Evolutionary conservation across 305 asterid species (phyloP).

Genomic region (Striga hermonthica): DNA sequence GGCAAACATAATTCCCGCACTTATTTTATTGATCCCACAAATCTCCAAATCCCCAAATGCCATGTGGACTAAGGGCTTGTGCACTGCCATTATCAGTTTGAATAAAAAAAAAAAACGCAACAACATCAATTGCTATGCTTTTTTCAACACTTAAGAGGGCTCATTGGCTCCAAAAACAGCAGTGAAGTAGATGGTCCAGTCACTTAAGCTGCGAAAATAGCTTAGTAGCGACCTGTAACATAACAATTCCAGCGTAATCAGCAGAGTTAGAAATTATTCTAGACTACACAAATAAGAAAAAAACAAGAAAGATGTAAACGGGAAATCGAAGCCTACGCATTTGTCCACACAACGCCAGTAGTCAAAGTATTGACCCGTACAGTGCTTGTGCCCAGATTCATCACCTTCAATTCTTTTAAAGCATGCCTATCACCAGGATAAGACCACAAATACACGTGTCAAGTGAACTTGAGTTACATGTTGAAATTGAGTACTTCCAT

Average conservation of each 20-base stretch:
- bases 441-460: slow-evolving; percentile 21
- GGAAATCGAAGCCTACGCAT: slow-evolving; percentile 50
- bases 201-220: slow-evolving; percentile 66
- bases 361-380: slow-evolving; percentile 84
- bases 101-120: slow-evolving; percentile 26
- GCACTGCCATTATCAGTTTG: slow-evolving; percentile 31
- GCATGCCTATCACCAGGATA: slow-evolving; percentile 52
- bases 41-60: slow-evolving; percentile 29
- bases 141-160: slow-evolving; percentile 19
- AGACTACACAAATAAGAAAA: background rate
- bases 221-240: slow-evolving; percentile 64
- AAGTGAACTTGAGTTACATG: background rate
- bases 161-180: slow-evolving; percentile 28
- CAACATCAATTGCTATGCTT: slow-evolving; percentile 24
- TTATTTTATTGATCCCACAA: slow-evolving; percentile 30
- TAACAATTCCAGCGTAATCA: background rate
- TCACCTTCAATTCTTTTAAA: slow-evolving; percentile 65
- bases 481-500: background rate
- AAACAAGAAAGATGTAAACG: background rate
- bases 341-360: slow-evolving; percentile 70
- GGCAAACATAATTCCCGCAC: slow-evolving; percentile 19
- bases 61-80: slow-evolving; percentile 27
- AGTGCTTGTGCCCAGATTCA: slow-evolving; percentile 67
- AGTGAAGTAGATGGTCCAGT: slow-evolving; percentile 24
- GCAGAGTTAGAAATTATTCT: background rate